phyloP scores from a whole-genome alignment of 306 rosid species.

The Vicia villosa region DNA sequence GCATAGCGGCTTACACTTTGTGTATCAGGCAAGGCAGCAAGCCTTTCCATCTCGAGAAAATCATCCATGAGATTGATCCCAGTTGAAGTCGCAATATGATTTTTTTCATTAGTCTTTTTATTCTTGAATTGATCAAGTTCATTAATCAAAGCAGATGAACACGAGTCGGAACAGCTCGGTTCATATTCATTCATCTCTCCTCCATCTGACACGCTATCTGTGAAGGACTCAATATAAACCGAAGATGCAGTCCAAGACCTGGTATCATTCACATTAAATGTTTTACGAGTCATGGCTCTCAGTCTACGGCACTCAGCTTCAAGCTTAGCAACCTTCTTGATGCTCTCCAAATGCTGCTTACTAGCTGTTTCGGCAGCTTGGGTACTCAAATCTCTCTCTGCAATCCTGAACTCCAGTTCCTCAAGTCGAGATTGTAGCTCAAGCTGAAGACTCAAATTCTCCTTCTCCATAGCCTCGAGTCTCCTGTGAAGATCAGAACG shows the following conservation, averaged over 20 bases:
- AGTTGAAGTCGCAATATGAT: constrained; percentile 45
- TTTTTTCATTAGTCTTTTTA: constrained; percentile 39
- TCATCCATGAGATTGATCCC: constrained; percentile 90
- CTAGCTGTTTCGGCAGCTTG: constrained; percentile 81
- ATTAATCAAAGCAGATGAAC: constrained; percentile 41
- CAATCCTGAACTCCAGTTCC: constrained; percentile 58
- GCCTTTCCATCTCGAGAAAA: constrained; percentile 88
- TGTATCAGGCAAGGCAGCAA: constrained; percentile 60
- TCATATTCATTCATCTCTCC: constrained; percentile 54
- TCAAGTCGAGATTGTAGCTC: constrained; percentile 62
- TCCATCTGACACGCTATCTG: constrained; percentile 63
- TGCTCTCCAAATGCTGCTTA: constrained; percentile 69
- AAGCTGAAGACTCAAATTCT: constrained; percentile 55
- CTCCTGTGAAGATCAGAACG: constrained; percentile 46
- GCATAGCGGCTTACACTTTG: constrained; percentile 41
- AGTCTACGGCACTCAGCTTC: constrained; percentile 78
- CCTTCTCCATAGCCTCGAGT: constrained; percentile 56
- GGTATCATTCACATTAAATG: constrained; percentile 41
- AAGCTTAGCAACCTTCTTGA: constrained; percentile 72
- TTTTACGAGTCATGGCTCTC: constrained; percentile 54
- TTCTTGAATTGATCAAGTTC: constrained; percentile 49
- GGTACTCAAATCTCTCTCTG: constrained; percentile 72
- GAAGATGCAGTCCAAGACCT: constrained; percentile 54
- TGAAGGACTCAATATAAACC: constrained; percentile 50
- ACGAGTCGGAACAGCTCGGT: constrained; percentile 45